phyloP scores from a whole-genome alignment of 345 rosid genomes.

The Jatropha curcas region DNA sequence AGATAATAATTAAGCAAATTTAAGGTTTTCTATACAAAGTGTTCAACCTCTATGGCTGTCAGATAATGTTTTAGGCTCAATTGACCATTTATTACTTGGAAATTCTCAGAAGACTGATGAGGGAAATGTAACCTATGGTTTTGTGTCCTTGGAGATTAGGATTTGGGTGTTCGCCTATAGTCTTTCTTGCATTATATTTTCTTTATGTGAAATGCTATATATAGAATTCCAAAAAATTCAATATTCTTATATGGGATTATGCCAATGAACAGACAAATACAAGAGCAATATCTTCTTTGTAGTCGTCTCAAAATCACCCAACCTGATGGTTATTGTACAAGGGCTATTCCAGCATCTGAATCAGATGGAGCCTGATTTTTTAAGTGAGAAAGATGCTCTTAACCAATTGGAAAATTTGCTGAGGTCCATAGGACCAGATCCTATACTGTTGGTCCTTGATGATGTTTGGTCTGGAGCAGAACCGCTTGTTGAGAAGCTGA shows the following conservation, averaged over 20 bases:
- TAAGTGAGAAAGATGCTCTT: slow-evolving; percentile 29
- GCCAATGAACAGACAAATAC: slow-evolving; percentile 20
- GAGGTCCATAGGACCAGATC: slow-evolving; percentile 2
- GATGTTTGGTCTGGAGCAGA: slow-evolving; percentile 35
- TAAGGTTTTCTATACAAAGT: not conserved
- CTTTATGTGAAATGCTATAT: not conserved
- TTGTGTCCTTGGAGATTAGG: not conserved
- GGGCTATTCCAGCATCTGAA: slow-evolving; percentile 26
- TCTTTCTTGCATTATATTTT: not conserved
- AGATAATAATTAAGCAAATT: not conserved
- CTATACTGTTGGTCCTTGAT: slow-evolving; percentile 31
- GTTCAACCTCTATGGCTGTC: not conserved
- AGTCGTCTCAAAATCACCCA: slow-evolving; percentile 23
- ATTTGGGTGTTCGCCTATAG: not conserved
- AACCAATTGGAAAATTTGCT: slow-evolving; percentile 25
- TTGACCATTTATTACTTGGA: not conserved
- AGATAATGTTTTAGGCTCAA: not conserved
- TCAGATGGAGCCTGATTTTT: not conserved
- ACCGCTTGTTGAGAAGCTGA: slow-evolving; percentile 24
- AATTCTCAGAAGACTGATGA: not conserved
- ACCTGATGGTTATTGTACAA: slow-evolving; percentile 18
- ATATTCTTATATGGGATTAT: slow-evolving; percentile 1
- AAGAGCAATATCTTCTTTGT: slow-evolving; percentile 28
- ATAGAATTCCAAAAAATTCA: not conserved
- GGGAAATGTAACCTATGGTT: not conserved